Percentiles rank a stretch among this genome's conserved stretches.
Conservation (phyloP, 2,329 filamentous ascomycete genomes). For the Pseudocercospora musae region DNA sequence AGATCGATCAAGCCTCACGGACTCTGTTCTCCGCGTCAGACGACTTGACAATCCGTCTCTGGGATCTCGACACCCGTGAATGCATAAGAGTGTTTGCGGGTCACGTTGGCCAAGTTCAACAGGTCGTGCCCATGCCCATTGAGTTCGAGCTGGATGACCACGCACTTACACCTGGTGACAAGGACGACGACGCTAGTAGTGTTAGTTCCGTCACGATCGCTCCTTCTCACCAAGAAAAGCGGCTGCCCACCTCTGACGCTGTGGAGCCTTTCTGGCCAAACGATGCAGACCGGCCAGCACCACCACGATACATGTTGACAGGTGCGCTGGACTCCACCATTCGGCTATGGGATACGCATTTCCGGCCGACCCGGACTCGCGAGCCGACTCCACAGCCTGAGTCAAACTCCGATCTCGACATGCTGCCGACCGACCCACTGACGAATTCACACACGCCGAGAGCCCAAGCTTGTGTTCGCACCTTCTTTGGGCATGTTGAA, state of each 20-base stretch:
- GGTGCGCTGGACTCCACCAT: slow-evolving; percentile 89
- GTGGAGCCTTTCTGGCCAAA: slow-evolving; percentile 55
- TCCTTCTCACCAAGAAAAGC: slow-evolving; percentile 17
- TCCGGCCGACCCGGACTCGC: slow-evolving; percentile 12
- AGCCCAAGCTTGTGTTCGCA: slow-evolving; percentile 67
- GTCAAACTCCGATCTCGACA: slow-evolving; percentile 14
- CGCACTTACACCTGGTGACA: slow-evolving; percentile 52
- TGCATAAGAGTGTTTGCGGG: slow-evolving; percentile 78
- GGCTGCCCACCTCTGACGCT: slow-evolving; percentile 15
- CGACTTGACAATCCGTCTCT: slow-evolving; percentile 84
- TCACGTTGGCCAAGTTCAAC: slow-evolving; percentile 93
- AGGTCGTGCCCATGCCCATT: slow-evolving; percentile 76
- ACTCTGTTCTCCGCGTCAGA: slow-evolving; percentile 92
- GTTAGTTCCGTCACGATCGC: slow-evolving; percentile 29
- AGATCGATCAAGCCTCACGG: slow-evolving; percentile 66
- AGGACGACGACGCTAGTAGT: slow-evolving; percentile 40
- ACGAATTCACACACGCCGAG: slow-evolving; percentile 36
- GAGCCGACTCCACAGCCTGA: slow-evolving; percentile 15
- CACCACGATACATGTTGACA: slow-evolving; percentile 88
- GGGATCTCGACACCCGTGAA: slow-evolving; percentile 82
- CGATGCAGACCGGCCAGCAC: slow-evolving; percentile 63
- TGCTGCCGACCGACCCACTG: slow-evolving; percentile 34
- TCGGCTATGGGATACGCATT: slow-evolving; percentile 78
- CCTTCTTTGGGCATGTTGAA: slow-evolving; percentile 95
- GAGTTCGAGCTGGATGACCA: slow-evolving; percentile 87